Evolutionary conservation across 2,329 filamentous ascomycete genomes (phyloP).

Genomic region (Chrysoporthe cubensis): DNA sequence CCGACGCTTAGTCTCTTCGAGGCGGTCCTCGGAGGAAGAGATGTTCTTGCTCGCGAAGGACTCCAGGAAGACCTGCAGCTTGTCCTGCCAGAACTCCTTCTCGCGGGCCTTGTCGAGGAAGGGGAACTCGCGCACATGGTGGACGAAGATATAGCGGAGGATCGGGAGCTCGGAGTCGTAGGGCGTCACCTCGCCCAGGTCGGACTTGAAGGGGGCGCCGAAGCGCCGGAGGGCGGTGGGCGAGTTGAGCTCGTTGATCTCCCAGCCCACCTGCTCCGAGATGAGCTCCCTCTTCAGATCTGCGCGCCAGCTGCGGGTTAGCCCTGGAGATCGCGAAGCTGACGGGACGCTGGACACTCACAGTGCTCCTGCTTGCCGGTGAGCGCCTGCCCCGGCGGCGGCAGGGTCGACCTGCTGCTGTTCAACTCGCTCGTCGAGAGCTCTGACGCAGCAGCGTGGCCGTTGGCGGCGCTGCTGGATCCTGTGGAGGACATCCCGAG

Average conservation of each 20-base stretch:
- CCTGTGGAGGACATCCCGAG: slow-evolving; percentile 15
- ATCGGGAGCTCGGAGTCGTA: slow-evolving; percentile 93
- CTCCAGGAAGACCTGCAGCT: slow-evolving; percentile 93
- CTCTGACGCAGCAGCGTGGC: slow-evolving; percentile 11
- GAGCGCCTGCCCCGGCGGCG: slow-evolving; percentile 56
- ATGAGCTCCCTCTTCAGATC: slow-evolving; percentile 97
- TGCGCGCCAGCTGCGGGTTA: slow-evolving; percentile 44
- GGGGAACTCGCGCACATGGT: slow-evolving; percentile 96
- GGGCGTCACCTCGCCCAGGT: slow-evolving; percentile 89
- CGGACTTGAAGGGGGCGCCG: slow-evolving; percentile 91
- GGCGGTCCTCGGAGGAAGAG: slow-evolving; percentile 90
- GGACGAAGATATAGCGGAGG: slow-evolving; percentile 94
- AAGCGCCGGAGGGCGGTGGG: slow-evolving; percentile 94
- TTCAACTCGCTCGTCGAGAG: slow-evolving; percentile 30
- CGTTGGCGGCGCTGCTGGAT: slow-evolving; percentile 15
- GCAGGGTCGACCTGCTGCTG: slow-evolving; percentile 35
- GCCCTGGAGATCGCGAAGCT: slow-evolving; percentile 21
- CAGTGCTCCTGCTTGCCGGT: slow-evolving; percentile 99
- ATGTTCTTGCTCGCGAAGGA: slow-evolving; percentile 98
- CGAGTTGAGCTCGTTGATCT: slow-evolving; percentile 91
- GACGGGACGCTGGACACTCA: slow-evolving; percentile 47
- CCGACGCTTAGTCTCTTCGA: slow-evolving; percentile 93
- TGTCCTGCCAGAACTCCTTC: slow-evolving; percentile 99
- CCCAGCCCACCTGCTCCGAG: slow-evolving; percentile 83
- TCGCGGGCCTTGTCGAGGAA: slow-evolving; percentile 96